phyloP scores from a whole-genome alignment of 2,329 filamentous ascomycete genomes.

The Graphium sp. region DNA sequence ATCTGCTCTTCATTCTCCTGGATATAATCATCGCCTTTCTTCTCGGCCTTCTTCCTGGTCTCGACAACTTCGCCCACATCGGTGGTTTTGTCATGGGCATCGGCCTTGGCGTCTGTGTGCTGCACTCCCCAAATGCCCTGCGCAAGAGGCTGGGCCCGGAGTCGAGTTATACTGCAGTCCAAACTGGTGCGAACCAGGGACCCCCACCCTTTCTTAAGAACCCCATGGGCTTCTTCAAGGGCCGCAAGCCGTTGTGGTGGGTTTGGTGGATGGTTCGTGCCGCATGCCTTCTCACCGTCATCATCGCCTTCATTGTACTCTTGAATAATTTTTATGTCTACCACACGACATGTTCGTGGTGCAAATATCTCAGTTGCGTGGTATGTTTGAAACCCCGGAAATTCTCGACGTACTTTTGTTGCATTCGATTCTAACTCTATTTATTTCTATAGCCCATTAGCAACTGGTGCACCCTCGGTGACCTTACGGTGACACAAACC shows the following conservation, averaged over 20 bases:
- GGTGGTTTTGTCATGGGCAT: conserved; percentile 90
- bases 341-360: conserved; percentile 68
- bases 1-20: conserved; percentile 72
- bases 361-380: conserved; percentile 86
- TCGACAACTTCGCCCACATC: conserved; percentile 97
- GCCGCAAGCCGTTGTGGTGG: conserved; percentile 90
- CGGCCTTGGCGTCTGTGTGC: conserved; percentile 66
- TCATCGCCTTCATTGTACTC: conserved; percentile 74
- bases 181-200: conserved; percentile 26
- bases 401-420: not conserved
- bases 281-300: conserved; percentile 59
- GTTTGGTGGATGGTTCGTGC: conserved; percentile 84
- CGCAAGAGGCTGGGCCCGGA: conserved; percentile 57
- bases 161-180: conserved; percentile 55
- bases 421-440: conserved; percentile 9
- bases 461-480: conserved; percentile 45
- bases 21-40: conserved; percentile 85
- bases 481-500: conserved; percentile 7
- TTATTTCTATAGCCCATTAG: conserved; percentile 35
- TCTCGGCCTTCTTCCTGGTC: conserved; percentile 72
- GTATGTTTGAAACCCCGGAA: conserved; percentile 36
- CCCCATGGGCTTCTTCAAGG: conserved; percentile 71
- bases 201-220: conserved; percentile 40
- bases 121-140: conserved; percentile 74
- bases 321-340: conserved; percentile 83